Conservation (phyloP, 352 stramenopile species). For the Phytophthora chlamydospora region DNA sequence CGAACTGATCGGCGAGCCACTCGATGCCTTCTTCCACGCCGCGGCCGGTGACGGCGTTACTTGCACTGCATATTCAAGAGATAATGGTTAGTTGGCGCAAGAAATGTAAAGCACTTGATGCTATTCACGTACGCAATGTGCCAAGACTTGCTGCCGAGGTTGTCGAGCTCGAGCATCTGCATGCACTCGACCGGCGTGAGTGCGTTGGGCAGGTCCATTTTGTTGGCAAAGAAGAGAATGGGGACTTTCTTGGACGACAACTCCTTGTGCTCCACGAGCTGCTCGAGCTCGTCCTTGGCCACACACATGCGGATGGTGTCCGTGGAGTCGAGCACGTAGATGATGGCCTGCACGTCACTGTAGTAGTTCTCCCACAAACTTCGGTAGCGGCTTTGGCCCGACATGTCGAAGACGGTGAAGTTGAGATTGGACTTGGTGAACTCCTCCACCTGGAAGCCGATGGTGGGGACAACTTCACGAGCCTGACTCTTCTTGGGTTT, state of each 20-base stretch:
- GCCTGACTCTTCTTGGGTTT: constrained; percentile 89
- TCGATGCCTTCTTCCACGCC: constrained; percentile 84
- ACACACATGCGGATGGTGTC: constrained; percentile 88
- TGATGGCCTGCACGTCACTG: constrained; percentile 85
- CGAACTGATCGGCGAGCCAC: constrained; percentile 83
- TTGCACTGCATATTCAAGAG: constrained; percentile 48
- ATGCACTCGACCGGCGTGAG: constrained; percentile 85
- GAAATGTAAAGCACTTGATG: neutral
- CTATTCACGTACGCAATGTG: constrained; percentile 73
- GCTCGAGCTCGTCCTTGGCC: constrained; percentile 88
- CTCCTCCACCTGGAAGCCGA: constrained; percentile 91
- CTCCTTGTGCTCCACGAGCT: constrained; percentile 85
- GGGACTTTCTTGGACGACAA: constrained; percentile 72
- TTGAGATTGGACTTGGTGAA: constrained; percentile 92
- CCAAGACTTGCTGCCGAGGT: constrained; percentile 81
- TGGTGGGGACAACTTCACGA: constrained; percentile 87
- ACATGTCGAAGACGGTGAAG: constrained; percentile 94
- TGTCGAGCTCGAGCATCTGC: constrained; percentile 79
- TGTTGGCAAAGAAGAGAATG: constrained; percentile 90
- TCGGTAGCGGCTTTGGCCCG: constrained; percentile 79
- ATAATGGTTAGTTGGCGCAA: constrained; percentile 1
- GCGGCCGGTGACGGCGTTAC: constrained; percentile 80
- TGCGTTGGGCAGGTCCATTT: constrained; percentile 81
- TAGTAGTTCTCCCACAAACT: constrained; percentile 91
- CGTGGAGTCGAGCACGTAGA: constrained; percentile 91